These are phyloP conservation scores for Coleophoma eucalyptorum DNA, from an alignment of 2,329 filamentous ascomycete genomes.

Conservation along the genomic window DNA sequence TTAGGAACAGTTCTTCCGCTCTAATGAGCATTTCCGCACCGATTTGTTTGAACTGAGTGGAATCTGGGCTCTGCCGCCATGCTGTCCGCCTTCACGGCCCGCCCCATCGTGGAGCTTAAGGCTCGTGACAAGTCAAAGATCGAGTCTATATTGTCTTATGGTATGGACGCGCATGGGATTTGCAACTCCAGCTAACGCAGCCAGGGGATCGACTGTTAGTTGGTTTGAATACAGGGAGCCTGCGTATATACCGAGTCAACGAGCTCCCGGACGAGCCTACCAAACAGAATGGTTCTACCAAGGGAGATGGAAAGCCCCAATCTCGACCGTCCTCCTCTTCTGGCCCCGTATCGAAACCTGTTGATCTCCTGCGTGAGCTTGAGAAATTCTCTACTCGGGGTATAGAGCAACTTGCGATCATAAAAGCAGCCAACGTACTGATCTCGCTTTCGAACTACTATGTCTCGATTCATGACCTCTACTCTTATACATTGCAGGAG, in stretches of 20 bases:
- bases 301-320: constrained; percentile 22
- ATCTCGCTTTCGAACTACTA: constrained; percentile 88
- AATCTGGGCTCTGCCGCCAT: constrained; percentile 48
- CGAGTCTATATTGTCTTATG: constrained; percentile 90
- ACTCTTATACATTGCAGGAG: constrained; percentile 79
- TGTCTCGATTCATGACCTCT: constrained; percentile 84
- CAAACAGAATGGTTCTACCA: constrained; percentile 32
- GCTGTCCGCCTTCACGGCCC: constrained; percentile 97
- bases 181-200: constrained; percentile 10
- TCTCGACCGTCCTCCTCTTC: constrained; percentile 20
- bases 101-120: constrained; percentile 94
- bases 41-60: constrained; percentile 5
- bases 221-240: constrained; percentile 81
- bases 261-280: constrained; percentile 45
- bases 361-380: constrained; percentile 84
- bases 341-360: constrained; percentile 44
- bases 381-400: constrained; percentile 90
- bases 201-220: constrained; percentile 85
- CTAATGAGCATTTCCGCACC: constrained; percentile 14
- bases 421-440: constrained; percentile 90
- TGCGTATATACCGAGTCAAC: constrained; percentile 90
- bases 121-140: constrained; percentile 95
- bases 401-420: constrained; percentile 89
- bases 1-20: constrained; percentile 2
- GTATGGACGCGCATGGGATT: constrained; percentile 37